These are phyloP conservation scores for Rutstroemia sp. DNA, from an alignment of 2,329 filamentous ascomycete species.

Conservation along the genomic window DNA sequence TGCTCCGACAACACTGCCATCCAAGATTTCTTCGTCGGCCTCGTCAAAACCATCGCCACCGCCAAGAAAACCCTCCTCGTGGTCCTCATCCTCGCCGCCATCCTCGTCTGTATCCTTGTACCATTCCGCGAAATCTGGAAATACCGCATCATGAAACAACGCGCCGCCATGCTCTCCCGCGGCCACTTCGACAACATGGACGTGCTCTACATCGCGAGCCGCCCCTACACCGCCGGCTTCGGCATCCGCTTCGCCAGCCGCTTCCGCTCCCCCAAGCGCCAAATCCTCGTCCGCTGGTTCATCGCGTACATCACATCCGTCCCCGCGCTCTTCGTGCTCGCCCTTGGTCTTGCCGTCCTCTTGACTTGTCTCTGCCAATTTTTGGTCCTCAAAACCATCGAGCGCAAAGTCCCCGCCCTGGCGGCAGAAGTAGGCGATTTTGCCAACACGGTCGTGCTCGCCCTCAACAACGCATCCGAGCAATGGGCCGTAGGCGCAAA, in stretches of 20 bases:
- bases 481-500: slow-evolving; percentile 60
- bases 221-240: slow-evolving; percentile 64
- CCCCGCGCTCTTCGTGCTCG: slow-evolving; percentile 61
- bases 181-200: slow-evolving; percentile 75
- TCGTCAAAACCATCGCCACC: slow-evolving; percentile 58
- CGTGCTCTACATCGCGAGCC: slow-evolving; percentile 77
- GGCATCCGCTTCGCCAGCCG: slow-evolving; percentile 64
- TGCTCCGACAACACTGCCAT: slow-evolving; percentile 82
- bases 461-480: slow-evolving; percentile 56
- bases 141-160: slow-evolving; percentile 66
- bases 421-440: slow-evolving; percentile 58
- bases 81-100: slow-evolving; percentile 63
- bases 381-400: slow-evolving; percentile 52
- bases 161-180: slow-evolving; percentile 56
- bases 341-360: slow-evolving; percentile 58
- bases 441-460: slow-evolving; percentile 53
- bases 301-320: slow-evolving; percentile 62
- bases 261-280: slow-evolving; percentile 53
- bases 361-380: slow-evolving; percentile 62
- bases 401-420: slow-evolving; percentile 57
- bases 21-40: slow-evolving; percentile 70
- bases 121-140: slow-evolving; percentile 71
- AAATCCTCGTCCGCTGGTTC: slow-evolving; percentile 58
- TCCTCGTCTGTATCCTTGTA: slow-evolving; percentile 71
- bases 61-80: slow-evolving; percentile 70